Base-by-base conservation (phyloP, 257 asterid species). In the Capsicum rhomboideum region DNA sequence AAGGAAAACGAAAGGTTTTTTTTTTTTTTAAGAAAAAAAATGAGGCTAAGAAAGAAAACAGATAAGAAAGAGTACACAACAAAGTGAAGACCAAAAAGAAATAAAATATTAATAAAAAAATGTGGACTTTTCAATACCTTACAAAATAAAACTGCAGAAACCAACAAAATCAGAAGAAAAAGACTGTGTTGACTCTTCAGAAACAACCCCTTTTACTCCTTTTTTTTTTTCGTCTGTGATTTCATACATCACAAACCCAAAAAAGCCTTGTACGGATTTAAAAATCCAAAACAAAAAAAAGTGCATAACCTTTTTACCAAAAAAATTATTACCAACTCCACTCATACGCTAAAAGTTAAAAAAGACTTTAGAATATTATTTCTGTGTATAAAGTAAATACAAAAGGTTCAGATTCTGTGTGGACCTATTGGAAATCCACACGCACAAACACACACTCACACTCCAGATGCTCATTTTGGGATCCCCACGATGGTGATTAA, bases 91-190 rank as follows among this genome's bases (percentile, higher is more conserved):
- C 40, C 4, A 8, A 80, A 79, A 66, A 11, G 8, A 28, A 40
- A 72, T 66, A 10, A 42, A 37, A 84, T 28, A 34, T 34, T 34
- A 79, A 26, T 72, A 44, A n/a, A 0, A 23, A 82, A 26, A 82
- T 44, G 85, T 79, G 84, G 91, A 88, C 93, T 89, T 91, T 88
- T 89, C 82, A 55, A 85, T 85, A 89, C 89, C 91, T 87, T 77
- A 74, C 89, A 87, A 82, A 88, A n/a, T 49, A 55, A 82, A 63
- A 59, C 85, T 29, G 84, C 40, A 63, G 16, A 82, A 40, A 81
- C 44, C 28, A 58, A 59, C 59, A 37, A 55, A 68, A 64, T 10
- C 37, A 49, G 28, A 52, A 64, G 26, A 18, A 66, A 63, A 63
- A 6, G 61, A 66, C 31, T 26, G 8, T 82, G 84, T 82, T 82